Conservation (phyloP, 2,329 filamentous ascomycete genomes). For the Lecanicillium sp. region DNA sequence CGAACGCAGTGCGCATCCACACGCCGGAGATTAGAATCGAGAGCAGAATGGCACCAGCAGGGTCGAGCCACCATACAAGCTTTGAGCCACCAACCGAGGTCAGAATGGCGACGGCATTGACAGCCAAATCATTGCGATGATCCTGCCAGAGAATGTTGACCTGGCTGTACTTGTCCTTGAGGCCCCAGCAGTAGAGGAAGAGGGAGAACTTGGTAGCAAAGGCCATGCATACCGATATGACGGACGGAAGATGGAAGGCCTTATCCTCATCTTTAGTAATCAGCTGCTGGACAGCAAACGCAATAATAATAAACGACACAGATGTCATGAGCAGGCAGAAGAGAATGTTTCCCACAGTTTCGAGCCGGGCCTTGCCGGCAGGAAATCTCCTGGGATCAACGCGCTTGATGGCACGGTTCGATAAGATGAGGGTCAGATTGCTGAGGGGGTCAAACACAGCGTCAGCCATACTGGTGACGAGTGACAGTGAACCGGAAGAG, state of each 20-base stretch:
- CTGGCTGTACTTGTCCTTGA: conserved; percentile 88
- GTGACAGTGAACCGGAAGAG: conserved; percentile 80
- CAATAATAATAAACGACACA: conserved; percentile 87
- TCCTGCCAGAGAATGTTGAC: conserved; percentile 93
- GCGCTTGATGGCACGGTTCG: conserved; percentile 77
- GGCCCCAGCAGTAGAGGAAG: conserved; percentile 87
- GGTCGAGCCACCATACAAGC: conserved; percentile 91
- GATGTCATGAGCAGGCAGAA: conserved; percentile 96
- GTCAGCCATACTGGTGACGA: conserved; percentile 97
- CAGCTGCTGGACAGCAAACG: conserved; percentile 73
- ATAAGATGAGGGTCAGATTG: conserved; percentile 81
- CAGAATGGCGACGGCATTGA: conserved; percentile 89
- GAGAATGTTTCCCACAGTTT: conserved; percentile 91
- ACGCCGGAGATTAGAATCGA: conserved; percentile 70
- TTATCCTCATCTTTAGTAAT: conserved; percentile 49
- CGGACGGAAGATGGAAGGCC: conserved; percentile 70
- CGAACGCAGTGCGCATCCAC: conserved; percentile 81
- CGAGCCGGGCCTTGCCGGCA: conserved; percentile 86
- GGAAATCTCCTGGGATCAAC: conserved; percentile 86
- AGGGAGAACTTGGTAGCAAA: conserved; percentile 77
- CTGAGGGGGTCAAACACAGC: conserved; percentile 88
- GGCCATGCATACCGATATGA: conserved; percentile 78
- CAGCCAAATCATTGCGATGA: conserved; percentile 92
- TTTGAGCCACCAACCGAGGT: conserved; percentile 89
- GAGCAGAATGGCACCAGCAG: conserved; percentile 79